Percentiles rank a stretch among this genome's conserved stretches.
These are phyloP conservation scores for Claviceps monticola DNA, from an alignment of 2,329 filamentous ascomycete genomes.

Conservation along the genomic window DNA sequence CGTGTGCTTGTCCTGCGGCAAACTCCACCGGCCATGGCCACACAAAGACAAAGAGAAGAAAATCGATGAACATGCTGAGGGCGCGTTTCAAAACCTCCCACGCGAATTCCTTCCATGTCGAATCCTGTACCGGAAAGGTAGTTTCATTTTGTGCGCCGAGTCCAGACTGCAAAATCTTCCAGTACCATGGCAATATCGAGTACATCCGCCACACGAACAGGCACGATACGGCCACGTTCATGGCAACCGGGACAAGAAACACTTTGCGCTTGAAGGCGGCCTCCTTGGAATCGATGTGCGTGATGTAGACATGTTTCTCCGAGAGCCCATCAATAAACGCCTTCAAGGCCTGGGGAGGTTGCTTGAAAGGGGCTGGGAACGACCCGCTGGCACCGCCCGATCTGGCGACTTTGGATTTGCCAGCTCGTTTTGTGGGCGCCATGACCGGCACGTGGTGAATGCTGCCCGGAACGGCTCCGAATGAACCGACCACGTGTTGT, in stretches of 20 bases:
- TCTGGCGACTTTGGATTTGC: slow-evolving; percentile 17
- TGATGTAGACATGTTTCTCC: slow-evolving; percentile 62
- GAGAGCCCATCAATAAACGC: slow-evolving; percentile 55
- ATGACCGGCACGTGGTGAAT: slow-evolving; percentile 9
- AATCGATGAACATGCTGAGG: slow-evolving; percentile 59
- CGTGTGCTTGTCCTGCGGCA: slow-evolving; percentile 42
- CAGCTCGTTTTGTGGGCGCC: slow-evolving; percentile 21
- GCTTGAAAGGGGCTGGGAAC: slow-evolving; percentile 53
- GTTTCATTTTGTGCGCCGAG: slow-evolving; percentile 53
- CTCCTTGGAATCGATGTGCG: slow-evolving; percentile 65
- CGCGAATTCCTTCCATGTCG: slow-evolving; percentile 42
- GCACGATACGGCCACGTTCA: slow-evolving; percentile 56
- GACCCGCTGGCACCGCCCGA: slow-evolving; percentile 15
- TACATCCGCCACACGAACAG: slow-evolving; percentile 57
- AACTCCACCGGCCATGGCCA: slow-evolving; percentile 66
- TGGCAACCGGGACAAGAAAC: slow-evolving; percentile 62
- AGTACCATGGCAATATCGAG: slow-evolving; percentile 60
- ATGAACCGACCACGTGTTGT: background rate
- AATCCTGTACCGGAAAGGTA: slow-evolving; percentile 44
- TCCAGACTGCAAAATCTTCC: slow-evolving; percentile 46
- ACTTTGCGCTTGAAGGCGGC: slow-evolving; percentile 64
- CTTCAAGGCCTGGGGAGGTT: slow-evolving; percentile 45
- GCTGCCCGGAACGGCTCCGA: background rate
- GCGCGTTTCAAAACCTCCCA: slow-evolving; percentile 46
- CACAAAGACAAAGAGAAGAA: slow-evolving; percentile 51